Conservation (phyloP, 2,329 filamentous ascomycete species). For the Setomelanomma holmii region DNA sequence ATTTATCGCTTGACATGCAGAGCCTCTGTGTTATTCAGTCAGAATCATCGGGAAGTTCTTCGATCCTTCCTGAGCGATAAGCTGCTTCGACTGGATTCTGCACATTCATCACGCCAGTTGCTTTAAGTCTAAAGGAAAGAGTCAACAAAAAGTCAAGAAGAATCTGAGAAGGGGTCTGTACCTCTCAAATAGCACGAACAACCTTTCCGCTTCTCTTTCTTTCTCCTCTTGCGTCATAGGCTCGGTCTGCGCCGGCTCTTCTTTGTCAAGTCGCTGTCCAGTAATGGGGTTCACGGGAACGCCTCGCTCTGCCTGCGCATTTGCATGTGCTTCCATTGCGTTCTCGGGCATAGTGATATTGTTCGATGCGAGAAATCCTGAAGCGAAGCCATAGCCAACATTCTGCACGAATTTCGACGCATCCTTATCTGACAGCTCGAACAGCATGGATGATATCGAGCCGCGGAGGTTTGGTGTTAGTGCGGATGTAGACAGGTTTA, state of each 20-base stretch:
- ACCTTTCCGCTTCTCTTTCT: constrained; percentile 84
- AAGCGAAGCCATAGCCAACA: constrained; percentile 92
- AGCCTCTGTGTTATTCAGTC: too few species aligned
- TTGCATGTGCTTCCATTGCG: constrained; percentile 63
- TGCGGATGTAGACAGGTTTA: constrained; percentile 79
- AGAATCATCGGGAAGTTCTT: constrained; percentile 68
- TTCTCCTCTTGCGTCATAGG: constrained; percentile 93
- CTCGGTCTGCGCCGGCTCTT: constrained; percentile 65
- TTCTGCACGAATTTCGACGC: constrained; percentile 83
- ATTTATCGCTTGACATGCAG: too few species aligned
- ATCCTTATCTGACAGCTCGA: constrained; percentile 84
- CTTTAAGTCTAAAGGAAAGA: constrained; percentile 61
- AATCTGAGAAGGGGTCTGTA: constrained; percentile 41
- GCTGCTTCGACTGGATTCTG: constrained; percentile 80
- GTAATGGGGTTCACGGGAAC: constrained; percentile 80
- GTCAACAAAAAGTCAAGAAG: constrained; percentile 9
- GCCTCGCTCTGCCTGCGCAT: constrained; percentile 29
- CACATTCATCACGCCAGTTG: constrained; percentile 77
- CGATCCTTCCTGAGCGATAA: constrained; percentile 71
- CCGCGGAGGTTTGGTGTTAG: constrained; percentile 74
- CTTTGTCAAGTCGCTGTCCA: constrained; percentile 77
- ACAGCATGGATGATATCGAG: constrained; percentile 79
- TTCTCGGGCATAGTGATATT: constrained; percentile 78
- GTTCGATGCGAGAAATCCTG: constrained; percentile 85
- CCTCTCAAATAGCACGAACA: constrained; percentile 93